phyloP scores from a whole-genome alignment of 2,329 filamentous ascomycete genomes.

The Gnomoniopsis smithogilvyi region DNA sequence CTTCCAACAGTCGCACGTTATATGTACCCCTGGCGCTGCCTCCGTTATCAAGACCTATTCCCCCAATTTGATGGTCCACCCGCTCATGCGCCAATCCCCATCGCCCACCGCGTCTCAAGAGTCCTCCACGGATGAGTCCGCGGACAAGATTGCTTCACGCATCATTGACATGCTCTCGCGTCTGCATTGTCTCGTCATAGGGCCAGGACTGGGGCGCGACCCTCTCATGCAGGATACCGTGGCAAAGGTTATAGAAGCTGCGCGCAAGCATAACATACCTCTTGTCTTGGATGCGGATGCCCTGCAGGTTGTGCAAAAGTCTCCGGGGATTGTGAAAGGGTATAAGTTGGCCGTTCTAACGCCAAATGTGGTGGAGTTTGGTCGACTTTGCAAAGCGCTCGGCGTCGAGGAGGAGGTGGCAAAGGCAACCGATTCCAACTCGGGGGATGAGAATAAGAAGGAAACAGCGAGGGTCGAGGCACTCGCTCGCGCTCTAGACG shows the following conservation, averaged over 20 bases:
- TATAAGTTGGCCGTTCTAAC: constrained; percentile 86
- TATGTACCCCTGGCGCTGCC: constrained; percentile 86
- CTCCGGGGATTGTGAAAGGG: constrained; percentile 74
- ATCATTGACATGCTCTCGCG: constrained; percentile 81
- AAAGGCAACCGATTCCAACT: constrained; percentile 31
- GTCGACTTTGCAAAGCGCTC: constrained; percentile 71
- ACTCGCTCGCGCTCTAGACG: constrained; percentile 73
- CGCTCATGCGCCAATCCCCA: constrained; percentile 77
- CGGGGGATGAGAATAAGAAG: constrained; percentile 26
- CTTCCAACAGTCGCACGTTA: constrained; percentile 72
- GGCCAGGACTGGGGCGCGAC: constrained; percentile 88
- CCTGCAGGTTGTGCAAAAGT: constrained; percentile 70
- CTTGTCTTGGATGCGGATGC: constrained; percentile 93
- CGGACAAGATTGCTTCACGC: constrained; percentile 58
- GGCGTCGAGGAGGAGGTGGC: constrained; percentile 57
- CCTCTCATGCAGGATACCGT: constrained; percentile 86
- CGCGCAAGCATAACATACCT: constrained; percentile 67
- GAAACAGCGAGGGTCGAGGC: constrained; percentile 54
- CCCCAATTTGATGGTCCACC: constrained; percentile 97
- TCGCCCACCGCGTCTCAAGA: constrained; percentile 41
- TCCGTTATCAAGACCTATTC: constrained; percentile 96
- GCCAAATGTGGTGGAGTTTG: constrained; percentile 93
- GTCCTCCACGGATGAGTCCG: constrained; percentile 44
- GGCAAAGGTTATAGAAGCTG: constrained; percentile 73
- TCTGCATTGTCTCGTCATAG: constrained; percentile 88